phyloP scores from a whole-genome alignment of 2,329 filamentous ascomycete species.

The Trichoderma arundinaceum region DNA sequence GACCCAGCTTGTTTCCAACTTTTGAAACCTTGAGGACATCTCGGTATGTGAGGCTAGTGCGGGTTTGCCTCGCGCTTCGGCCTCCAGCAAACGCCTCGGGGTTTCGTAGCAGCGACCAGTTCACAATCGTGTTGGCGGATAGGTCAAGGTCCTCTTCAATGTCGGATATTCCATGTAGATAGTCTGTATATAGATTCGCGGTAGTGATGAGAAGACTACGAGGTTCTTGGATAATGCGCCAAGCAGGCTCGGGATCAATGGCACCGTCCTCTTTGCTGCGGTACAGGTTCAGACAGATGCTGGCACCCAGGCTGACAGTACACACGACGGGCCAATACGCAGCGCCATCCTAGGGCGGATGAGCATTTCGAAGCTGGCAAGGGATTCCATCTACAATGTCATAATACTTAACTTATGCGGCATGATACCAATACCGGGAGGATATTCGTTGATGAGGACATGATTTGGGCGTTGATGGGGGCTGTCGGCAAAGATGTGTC shows the following conservation, averaged over 20 bases:
- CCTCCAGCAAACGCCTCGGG: constrained; percentile 55
- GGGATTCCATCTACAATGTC: constrained; percentile 15
- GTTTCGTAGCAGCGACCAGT: constrained; percentile 71
- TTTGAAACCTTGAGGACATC: constrained; percentile 85
- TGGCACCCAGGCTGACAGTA: constrained; percentile 83
- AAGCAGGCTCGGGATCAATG: constrained; percentile 56
- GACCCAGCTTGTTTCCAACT: constrained; percentile 70
- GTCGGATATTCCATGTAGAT: constrained; percentile 76
- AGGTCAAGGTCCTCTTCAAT: constrained; percentile 70
- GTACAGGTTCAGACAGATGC: constrained; percentile 79
- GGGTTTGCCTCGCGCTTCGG: constrained; percentile 60
- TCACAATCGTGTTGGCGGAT: constrained; percentile 66
- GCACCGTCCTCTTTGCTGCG: constrained; percentile 66
- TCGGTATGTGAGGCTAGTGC: constrained; percentile 79
- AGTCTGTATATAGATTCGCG: constrained; percentile 68
- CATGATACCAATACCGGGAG: constrained; percentile 91
- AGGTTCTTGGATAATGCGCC: constrained; percentile 79
- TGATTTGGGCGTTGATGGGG: constrained; percentile 84
- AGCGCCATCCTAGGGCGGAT: constrained; percentile 67
- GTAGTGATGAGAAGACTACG: constrained; percentile 79
- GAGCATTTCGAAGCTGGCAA: constrained; percentile 39
- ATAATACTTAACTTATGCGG: constrained; percentile 71
- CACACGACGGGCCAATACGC: constrained; percentile 89
- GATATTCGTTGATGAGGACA: constrained; percentile 92
- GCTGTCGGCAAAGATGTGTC: constrained; percentile 63